A percentile compares a stretch with the other conserved stretches of the same genome.
These are phyloP conservation scores for Suhomyces emberorum DNA, from an alignment of 805 yeast species.

Conservation along the genomic window DNA sequence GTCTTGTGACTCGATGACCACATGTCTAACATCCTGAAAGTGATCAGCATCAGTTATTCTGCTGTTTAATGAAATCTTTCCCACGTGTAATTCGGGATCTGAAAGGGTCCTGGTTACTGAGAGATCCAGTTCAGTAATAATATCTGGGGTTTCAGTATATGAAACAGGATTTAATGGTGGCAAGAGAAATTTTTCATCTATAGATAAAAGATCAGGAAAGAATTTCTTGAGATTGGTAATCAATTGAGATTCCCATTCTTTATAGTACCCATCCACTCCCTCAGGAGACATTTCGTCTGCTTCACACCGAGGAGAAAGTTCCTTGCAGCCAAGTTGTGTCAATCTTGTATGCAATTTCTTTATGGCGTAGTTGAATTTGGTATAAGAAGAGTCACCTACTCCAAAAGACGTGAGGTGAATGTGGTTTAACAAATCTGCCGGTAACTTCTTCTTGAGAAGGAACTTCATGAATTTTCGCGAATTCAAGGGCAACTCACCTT, in stretches of 20 bases:
- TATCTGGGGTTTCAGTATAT: conserved; percentile 19
- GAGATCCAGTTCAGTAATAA: conserved; percentile 10
- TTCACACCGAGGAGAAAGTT: conserved; percentile 72
- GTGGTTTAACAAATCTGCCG: conserved; percentile 53
- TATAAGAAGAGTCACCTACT: conserved; percentile 89
- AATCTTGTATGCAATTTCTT: conserved; percentile 77
- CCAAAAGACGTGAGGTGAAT: conserved; percentile 75
- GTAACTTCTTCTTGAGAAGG: conserved; percentile 65
- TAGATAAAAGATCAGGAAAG: conserved; percentile 20
- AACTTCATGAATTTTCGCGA: conserved; percentile 72
- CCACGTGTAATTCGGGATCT: conserved; percentile 26
- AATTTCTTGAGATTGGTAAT: conserved; percentile 24
- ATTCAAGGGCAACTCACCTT: conserved; percentile 87
- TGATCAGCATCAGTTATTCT: conserved; percentile 71
- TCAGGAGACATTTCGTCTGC: conserved; percentile 83
- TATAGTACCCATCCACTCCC: conserved; percentile 74
- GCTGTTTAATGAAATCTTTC: conserved; percentile 46
- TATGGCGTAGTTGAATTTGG: conserved; percentile 84
- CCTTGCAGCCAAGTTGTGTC: conserved; percentile 76
- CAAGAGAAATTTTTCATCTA: conserved; percentile 23
- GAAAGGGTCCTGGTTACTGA: conserved; percentile 10
- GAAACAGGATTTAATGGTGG: conserved; percentile 25
- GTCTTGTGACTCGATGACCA: conserved; percentile 40
- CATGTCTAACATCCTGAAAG: conserved; percentile 84
- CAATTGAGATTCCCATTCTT: conserved; percentile 64